A percentile compares a stretch with the other conserved stretches of the same genome.
These are phyloP conservation scores for Glonium stellatum DNA, from an alignment of 495 filamentous ascomycete species.

Conservation along the genomic window DNA sequence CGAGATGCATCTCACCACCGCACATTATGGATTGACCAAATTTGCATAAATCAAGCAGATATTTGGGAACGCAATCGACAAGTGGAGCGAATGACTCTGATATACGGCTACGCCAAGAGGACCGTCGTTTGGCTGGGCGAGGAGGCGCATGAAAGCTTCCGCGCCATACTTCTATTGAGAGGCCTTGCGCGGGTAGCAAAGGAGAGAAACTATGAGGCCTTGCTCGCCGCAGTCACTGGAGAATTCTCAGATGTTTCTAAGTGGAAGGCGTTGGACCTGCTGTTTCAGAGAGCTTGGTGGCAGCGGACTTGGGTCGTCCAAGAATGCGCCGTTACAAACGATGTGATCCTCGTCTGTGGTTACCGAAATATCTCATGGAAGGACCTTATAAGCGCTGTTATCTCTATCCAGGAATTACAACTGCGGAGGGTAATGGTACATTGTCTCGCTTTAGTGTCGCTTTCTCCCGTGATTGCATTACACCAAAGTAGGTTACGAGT, in stretches of 20 bases:
- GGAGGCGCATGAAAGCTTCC: neutral
- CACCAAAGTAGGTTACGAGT: neutral
- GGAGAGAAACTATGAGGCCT: neutral
- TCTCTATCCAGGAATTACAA: neutral
- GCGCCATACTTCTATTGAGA: neutral
- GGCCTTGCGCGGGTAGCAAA: neutral
- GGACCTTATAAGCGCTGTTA: neutral
- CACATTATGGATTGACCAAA: slow-evolving; percentile 3
- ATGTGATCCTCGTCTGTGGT: neutral
- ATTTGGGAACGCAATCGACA: neutral
- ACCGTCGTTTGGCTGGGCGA: slow-evolving; percentile 4
- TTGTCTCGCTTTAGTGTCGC: neutral
- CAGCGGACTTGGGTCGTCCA: neutral
- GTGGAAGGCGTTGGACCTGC: neutral
- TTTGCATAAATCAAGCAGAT: slow-evolving; percentile 10
- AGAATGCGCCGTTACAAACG: neutral
- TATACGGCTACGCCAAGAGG: neutral
- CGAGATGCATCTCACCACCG: neutral
- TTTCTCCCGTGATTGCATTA: neutral
- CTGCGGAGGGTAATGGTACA: neutral
- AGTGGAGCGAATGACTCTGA: slow-evolving; percentile 1
- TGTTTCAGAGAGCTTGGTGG: neutral
- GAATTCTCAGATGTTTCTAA: neutral
- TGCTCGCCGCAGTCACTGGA: neutral
- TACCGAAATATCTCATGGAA: neutral